These are phyloP conservation scores for Peronospora destructor DNA, from an alignment of 352 stramenopile species.

Conservation along the genomic window DNA sequence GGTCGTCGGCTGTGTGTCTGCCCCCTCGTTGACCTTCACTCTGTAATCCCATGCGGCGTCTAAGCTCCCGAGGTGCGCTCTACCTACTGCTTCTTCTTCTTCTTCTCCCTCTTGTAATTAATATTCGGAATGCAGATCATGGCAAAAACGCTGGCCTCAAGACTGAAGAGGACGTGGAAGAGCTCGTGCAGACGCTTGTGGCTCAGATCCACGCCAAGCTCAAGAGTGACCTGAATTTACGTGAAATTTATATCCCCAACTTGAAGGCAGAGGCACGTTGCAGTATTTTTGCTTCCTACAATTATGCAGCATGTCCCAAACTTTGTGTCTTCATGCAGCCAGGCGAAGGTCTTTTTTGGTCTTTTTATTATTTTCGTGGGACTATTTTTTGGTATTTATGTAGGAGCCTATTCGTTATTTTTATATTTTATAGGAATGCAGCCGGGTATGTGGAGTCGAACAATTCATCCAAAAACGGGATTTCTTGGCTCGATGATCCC, in stretches of 20 bases:
- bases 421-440: conserved; percentile 37
- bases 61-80: conserved; percentile 46
- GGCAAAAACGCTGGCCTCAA: conserved; percentile 75
- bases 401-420: not conserved
- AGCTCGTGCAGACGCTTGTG: conserved; percentile 79
- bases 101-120: not conserved
- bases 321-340: conserved; percentile 80
- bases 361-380: not conserved
- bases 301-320: conserved; percentile 73
- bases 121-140: conserved; percentile 13
- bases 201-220: conserved; percentile 82
- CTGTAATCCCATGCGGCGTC: conserved; percentile 34
- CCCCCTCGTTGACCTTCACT: not conserved
- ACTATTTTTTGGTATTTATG: not conserved
- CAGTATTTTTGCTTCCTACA: conserved; percentile 81
- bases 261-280: conserved; percentile 80
- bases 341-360: conserved; percentile 32
- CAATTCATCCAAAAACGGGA: conserved; percentile 69
- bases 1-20: conserved; percentile 8
- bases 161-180: conserved; percentile 77
- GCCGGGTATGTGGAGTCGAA: conserved; percentile 63
- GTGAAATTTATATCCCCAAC: conserved; percentile 86
- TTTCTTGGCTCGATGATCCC: conserved; percentile 85
- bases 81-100: not conserved
- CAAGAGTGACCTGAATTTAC: conserved; percentile 75